Base-by-base conservation (phyloP, 2,329 filamentous ascomycete genomes). In the Penicillium sp. region DNA sequence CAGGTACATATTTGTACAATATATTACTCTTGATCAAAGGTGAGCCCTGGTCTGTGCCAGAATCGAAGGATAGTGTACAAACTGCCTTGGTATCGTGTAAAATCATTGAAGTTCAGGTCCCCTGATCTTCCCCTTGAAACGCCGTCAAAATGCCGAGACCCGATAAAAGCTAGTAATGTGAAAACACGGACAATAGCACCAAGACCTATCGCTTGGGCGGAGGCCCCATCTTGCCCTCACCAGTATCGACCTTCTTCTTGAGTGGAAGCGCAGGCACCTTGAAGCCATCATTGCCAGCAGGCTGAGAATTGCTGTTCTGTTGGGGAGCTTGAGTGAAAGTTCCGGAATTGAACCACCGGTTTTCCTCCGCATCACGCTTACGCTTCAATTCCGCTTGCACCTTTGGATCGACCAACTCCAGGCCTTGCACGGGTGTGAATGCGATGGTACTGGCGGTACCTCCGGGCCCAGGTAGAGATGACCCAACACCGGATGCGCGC, bases 281-380 rank as follows among this genome's bases (percentile, higher is more conserved):
- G 79, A 96, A 95, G 0, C 82, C 86, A 10, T 77, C 82, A 42
- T 78, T 78, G 54, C 78, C 52, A 27, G 56, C 76, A 7, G 72
- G 66, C 58, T 57, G 58, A 1, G 59, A 39, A 29, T 52, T 54
- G 38, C 37, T 56, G 45, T 55, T 64, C 48, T 70, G 64, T 36
- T 57, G 59, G 9, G 83, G 83, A 48, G 95, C 81, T 69, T 96
- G 91, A 8, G 93, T 96, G 65, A 99, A 99, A 0, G 89, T 91
- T n/a, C 93, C 93, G 39, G 89, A 88, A 71, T 93, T 95, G 77
- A 99, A 99, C 86, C 90, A 99, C 31, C 89, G 79, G 66, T 97
- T 92, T 67, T 95, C 89, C 56, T 97, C 93, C 0, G 89, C 91
- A 68, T 95, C 95, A 56, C 90, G 79, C 76, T 97, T 97, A 61